Evolutionary conservation across 441 rosid genomes (phyloP), one percentile per base, ranked within the genome.

Genomic region (Populus tomentosa): DNA sequence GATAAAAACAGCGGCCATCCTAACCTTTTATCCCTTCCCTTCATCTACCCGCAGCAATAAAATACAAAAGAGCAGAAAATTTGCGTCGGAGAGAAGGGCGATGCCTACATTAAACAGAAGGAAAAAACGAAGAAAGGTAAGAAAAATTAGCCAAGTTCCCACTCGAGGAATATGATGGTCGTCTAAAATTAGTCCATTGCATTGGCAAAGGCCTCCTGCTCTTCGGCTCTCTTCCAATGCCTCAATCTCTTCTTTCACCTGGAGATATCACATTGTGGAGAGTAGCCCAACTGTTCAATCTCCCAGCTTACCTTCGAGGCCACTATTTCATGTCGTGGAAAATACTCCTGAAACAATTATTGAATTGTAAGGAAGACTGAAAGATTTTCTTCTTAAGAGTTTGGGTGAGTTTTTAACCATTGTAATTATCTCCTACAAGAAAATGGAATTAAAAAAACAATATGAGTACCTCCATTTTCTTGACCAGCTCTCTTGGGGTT

Each of bases 221-320:
- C n/a, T 23, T 20, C 2, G 36, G 53, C 23, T 14, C 21, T 7
- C 13, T n/a, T 73, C 69, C 24, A 24, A 24, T 24, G 24, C 24
- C 24, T 24, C 24, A 24, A 24, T 24, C 24, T 24, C 24, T 24
- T 24, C 24, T 40, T 66, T 92, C 92, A 90, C 78, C 94, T 90
- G 35, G 95, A 91, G 78, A 92, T 84, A 61, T 87, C 90, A 78
- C 88, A 85, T 66, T 85, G 81, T 30, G 90, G 81, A 38, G 88
- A 70, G 78, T 80, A 80, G 20, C 82, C 91, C 53, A 87, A 77
- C 67, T 86, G 90, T 79, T 91, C 91, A 69, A n/a, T 87, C 85
- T 92, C 98, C 98, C 98, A 94, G 53, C 84, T 89, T 61, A 88
- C 85, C 89, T 88, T 90, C 26, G 97, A 83, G 5, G 93, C 97